Percentiles rank a stretch among this genome's conserved stretches.
Evolutionary conservation across 768 basidiomycete species (phyloP).

Genomic region (Nidularia pulvinata): DNA sequence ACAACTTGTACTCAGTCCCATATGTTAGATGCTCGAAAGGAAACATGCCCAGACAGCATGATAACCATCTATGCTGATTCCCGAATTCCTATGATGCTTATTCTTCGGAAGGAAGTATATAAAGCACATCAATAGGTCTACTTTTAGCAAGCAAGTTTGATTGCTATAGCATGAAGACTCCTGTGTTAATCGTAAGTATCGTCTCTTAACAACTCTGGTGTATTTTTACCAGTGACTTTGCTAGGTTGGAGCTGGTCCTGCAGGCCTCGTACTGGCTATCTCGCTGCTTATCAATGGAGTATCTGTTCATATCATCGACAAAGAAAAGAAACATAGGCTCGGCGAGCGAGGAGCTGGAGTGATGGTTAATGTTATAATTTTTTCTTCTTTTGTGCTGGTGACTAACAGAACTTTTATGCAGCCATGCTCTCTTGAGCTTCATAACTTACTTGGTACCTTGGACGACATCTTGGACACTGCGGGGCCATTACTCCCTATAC

Average conservation of each 20-base stretch:
- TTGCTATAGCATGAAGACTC: not conserved
- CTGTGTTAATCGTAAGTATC: not conserved
- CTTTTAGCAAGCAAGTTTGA: too few relatives aligned
- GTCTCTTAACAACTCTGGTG: not conserved
- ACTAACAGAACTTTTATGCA: constrained; percentile 3
- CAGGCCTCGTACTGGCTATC: constrained; percentile 26
- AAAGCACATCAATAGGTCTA: too few relatives aligned
- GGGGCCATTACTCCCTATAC: not conserved
- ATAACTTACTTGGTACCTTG: constrained; percentile 17
- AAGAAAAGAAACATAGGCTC: constrained; percentile 2
- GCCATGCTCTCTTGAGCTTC: constrained; percentile 20
- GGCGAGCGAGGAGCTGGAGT: constrained; percentile 19
- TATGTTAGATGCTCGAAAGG: too few relatives aligned
- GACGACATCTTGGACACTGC: constrained; percentile 7
- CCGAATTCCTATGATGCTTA: too few relatives aligned
- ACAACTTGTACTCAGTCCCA: too few relatives aligned
- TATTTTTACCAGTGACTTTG: not conserved
- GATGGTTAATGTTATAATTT: constrained; percentile 7
- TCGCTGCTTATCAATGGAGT: constrained; percentile 22
- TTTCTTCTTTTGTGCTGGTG: not conserved
- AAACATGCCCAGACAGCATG: too few relatives aligned
- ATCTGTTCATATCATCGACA: constrained; percentile 24
- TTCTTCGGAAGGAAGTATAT: too few relatives aligned
- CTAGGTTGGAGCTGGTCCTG: constrained; percentile 12
- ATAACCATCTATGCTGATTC: too few relatives aligned